Percentiles rank a stretch among this genome's conserved stretches.
These are phyloP conservation scores for Candolleomyces eurysporus DNA, from an alignment of 768 basidiomycete genomes.

Conservation along the genomic window DNA sequence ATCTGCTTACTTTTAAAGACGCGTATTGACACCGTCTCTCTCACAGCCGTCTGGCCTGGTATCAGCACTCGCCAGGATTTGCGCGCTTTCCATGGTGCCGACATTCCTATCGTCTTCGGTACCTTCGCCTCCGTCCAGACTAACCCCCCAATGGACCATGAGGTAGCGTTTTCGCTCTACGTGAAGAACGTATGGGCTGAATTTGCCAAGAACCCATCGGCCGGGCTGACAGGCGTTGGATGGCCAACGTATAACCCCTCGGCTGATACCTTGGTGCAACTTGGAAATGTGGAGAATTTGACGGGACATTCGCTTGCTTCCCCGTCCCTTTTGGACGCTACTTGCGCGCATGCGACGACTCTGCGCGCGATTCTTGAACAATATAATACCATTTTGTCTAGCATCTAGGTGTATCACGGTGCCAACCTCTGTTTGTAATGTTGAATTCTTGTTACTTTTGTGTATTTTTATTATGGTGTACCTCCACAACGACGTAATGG, in stretches of 20 bases:
- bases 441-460: no score
- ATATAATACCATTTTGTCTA: not conserved
- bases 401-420: not conserved
- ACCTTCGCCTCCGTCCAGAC: slow-evolving; percentile 23
- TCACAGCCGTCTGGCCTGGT: slow-evolving; percentile 33
- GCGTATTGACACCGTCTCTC: not conserved
- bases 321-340: slow-evolving; percentile 7
- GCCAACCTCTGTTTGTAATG: no score
- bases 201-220: slow-evolving; percentile 37
- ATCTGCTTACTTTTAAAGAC: not conserved
- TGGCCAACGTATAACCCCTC: slow-evolving; percentile 22
- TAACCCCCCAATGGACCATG: slow-evolving; percentile 16
- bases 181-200: slow-evolving; percentile 40
- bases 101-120: slow-evolving; percentile 40
- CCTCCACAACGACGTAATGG: no score
- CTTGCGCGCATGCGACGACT: not conserved
- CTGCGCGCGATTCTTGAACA: not conserved
- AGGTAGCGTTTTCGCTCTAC: slow-evolving; percentile 30
- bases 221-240: slow-evolving; percentile 22
- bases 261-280: slow-evolving; percentile 14
- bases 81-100: slow-evolving; percentile 37
- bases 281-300: slow-evolving; percentile 21
- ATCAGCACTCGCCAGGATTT: slow-evolving; percentile 31
- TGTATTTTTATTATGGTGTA: no score
- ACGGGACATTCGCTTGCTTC: slow-evolving; percentile 11